phyloP scores from a whole-genome alignment of 2,329 filamentous ascomycete genomes.

The Colletotrichum sp. region DNA sequence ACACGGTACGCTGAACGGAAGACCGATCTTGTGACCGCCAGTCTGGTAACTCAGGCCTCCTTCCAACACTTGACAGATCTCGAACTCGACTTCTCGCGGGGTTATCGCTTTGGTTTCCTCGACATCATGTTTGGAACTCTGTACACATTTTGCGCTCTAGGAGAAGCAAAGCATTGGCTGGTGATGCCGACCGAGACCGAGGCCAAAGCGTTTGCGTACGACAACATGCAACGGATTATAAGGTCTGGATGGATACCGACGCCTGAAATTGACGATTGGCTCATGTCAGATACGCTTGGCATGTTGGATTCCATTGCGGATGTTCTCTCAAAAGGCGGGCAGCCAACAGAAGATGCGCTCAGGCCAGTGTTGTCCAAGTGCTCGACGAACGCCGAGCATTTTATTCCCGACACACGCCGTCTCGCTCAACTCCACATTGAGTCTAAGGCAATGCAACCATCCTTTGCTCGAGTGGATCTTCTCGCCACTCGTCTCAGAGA shows the following conservation, averaged over 20 bases:
- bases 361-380: neutral
- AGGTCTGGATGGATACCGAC: neutral
- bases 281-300: neutral
- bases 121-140: neutral
- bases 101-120: neutral
- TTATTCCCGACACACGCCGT: neutral
- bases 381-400: neutral
- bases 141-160: neutral
- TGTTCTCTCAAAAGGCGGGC: neutral
- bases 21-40: neutral
- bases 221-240: neutral
- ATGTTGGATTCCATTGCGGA: neutral
- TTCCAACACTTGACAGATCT: neutral
- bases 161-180: neutral
- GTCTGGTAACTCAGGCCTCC: neutral
- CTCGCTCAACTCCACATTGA: neutral
- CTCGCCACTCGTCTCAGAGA: neutral
- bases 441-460: neutral
- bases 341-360: neutral
- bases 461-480: neutral
- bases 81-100: neutral
- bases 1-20: neutral
- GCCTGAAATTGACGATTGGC: neutral
- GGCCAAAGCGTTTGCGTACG: neutral
- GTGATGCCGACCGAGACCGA: neutral